phyloP scores from a whole-genome alignment of 2,329 filamentous ascomycete genomes.

The Pseudogymnoascus sp. region DNA sequence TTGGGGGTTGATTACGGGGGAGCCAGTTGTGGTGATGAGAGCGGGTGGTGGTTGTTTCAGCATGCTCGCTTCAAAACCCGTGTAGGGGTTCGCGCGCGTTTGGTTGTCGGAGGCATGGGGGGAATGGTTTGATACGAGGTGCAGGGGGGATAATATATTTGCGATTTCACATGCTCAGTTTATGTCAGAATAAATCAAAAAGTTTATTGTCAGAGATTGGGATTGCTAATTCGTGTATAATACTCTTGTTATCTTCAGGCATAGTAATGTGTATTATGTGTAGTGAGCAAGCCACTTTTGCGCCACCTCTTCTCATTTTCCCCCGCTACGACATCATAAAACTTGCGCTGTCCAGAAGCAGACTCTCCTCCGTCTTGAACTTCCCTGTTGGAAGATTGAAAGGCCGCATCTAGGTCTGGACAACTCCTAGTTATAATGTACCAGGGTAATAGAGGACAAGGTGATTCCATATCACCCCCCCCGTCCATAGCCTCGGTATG shows the following conservation, averaged over 20 bases:
- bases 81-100: conserved; percentile 2
- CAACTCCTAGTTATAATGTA: not conserved
- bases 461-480: not conserved
- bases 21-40: conserved; percentile 3
- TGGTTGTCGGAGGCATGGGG: too few relatives aligned
- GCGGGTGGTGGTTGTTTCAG: not conserved
- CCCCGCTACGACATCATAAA: not conserved
- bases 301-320: not conserved
- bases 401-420: not conserved
- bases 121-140: not conserved
- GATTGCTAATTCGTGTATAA: not conserved
- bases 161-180: not conserved
- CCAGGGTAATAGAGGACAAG: not conserved
- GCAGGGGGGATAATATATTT: not conserved
- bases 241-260: not conserved
- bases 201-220: not conserved
- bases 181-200: not conserved
- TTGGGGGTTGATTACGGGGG: conserved; percentile 4
- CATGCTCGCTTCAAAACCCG: not conserved
- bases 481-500: not conserved
- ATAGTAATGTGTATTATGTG: not conserved
- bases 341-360: not conserved
- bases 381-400: not conserved
- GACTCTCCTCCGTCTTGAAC: not conserved
- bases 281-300: not conserved